Percentiles rank a stretch among this genome's conserved stretches.
phyloP scores from a whole-genome alignment of 2,329 filamentous ascomycete genomes.

The Fusarium redolens region DNA sequence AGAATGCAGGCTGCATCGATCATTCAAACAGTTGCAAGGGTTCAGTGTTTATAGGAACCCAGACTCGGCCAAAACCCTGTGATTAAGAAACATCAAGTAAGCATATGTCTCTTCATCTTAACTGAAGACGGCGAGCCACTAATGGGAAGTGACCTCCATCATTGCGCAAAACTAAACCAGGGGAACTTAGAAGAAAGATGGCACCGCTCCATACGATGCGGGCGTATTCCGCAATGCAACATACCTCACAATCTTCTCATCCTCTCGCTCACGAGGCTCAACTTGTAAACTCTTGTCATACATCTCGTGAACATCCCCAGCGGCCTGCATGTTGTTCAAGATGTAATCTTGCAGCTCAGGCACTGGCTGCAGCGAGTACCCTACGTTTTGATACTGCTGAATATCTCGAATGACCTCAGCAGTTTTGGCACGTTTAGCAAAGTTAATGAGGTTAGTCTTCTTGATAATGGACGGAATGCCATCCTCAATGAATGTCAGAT shows the following conservation, averaged over 20 bases:
- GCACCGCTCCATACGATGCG: conserved; percentile 35
- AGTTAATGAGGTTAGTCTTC: conserved; percentile 97
- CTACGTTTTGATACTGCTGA: conserved; percentile 97
- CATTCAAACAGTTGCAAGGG: conserved; percentile 18
- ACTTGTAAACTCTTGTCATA: conserved; percentile 96
- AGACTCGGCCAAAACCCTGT: conserved; percentile 70
- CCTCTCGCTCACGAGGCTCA: conserved; percentile 94
- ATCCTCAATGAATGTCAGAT: conserved; percentile 98
- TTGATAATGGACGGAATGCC: conserved; percentile 97
- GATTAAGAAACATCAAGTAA: conserved; percentile 41
- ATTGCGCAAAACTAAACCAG: conserved; percentile 12
- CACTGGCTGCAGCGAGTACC: conserved; percentile 91
- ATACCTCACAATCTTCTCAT: conserved; percentile 99
- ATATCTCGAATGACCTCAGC: conserved; percentile 98
- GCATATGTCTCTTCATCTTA: conserved; percentile 31
- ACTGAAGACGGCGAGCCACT: conserved; percentile 1
- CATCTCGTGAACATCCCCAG: conserved; percentile 98
- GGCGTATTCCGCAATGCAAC: conserved; percentile 52
- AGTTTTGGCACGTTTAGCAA: conserved; percentile 97
- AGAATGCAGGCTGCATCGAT: conserved; percentile 17
- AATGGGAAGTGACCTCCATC: conserved; percentile 11
- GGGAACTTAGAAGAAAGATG: conserved; percentile 36
- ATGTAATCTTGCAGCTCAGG: conserved; percentile 97
- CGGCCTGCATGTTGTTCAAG: conserved; percentile 92
- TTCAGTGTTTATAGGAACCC: conserved; percentile 63